phyloP scores from a whole-genome alignment of 1,139 yeast species.

The Candida neerlandica region DNA sequence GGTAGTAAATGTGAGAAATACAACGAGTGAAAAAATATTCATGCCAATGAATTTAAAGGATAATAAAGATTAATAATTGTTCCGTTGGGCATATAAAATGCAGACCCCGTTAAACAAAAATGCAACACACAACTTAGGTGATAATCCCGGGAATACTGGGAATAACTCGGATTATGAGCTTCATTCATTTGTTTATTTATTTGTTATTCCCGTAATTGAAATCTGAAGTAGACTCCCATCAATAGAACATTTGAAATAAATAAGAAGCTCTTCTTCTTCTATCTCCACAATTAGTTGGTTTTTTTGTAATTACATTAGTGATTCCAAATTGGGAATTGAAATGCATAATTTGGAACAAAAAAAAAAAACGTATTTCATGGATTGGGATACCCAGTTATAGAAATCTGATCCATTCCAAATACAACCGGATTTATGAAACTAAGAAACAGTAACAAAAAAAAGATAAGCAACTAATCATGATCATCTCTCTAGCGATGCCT shows the following conservation, averaged over 20 bases:
- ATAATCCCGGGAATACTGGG: too few relatives aligned
- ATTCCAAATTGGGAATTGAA: background rate
- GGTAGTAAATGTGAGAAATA: background rate
- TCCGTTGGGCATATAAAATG: too few relatives aligned
- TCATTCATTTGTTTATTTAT: background rate
- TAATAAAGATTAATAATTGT: too few relatives aligned
- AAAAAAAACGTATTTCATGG: too few relatives aligned
- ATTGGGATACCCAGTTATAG: slow-evolving; percentile 1
- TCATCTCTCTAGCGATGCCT: too few relatives aligned
- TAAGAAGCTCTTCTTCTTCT: background rate
- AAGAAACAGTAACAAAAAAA: too few relatives aligned
- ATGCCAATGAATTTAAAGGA: background rate
- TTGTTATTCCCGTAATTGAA: background rate
- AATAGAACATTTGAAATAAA: too few relatives aligned
- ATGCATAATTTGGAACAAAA: background rate
- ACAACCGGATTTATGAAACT: background rate
- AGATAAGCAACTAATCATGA: background rate
- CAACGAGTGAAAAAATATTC: background rate
- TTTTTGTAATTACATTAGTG: background rate
- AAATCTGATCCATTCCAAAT: background rate
- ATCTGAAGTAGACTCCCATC: too few relatives aligned
- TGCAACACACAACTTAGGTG: too few relatives aligned
- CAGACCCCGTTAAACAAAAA: too few relatives aligned
- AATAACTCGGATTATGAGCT: too few relatives aligned
- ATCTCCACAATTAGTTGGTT: background rate